Evolutionary conservation across 2,329 filamentous ascomycete species (phyloP).

Genomic region (Cryoendolithus antarcticus): DNA sequence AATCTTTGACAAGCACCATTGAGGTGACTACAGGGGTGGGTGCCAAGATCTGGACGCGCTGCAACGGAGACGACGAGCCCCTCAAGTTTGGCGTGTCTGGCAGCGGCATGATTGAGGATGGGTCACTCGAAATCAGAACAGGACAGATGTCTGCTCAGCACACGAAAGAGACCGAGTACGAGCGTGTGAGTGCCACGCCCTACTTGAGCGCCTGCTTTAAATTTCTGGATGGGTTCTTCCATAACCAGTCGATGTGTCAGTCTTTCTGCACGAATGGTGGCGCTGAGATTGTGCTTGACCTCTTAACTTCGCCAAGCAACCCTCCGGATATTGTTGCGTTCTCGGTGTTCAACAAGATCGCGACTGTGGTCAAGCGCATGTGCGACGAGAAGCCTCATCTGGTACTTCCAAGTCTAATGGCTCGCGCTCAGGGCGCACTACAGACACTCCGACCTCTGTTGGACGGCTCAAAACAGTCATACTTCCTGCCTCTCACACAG

Average conservation of each 20-base stretch:
- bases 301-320: conserved; percentile 70
- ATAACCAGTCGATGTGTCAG: conserved; percentile 58
- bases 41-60: conserved; percentile 54
- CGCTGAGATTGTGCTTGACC: conserved; percentile 70
- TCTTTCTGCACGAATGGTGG: conserved; percentile 69
- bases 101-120: conserved; percentile 2
- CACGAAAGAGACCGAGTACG: conserved; percentile 30
- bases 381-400: conserved; percentile 71
- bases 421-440: conserved; percentile 58
- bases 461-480: conserved; percentile 14
- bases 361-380: conserved; percentile 62
- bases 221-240: conserved; percentile 67
- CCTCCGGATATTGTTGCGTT: conserved; percentile 60
- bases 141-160: too few relatives aligned
- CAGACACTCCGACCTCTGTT: conserved; percentile 57
- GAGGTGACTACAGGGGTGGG: conserved; percentile 60
- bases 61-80: conserved; percentile 21
- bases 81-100: conserved; percentile 32
- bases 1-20: conserved; percentile 58
- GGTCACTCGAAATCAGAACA: not conserved
- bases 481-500: conserved; percentile 8
- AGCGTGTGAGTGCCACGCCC: conserved; percentile 14
- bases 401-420: conserved; percentile 68
- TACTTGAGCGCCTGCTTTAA: conserved; percentile 66
- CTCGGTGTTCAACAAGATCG: conserved; percentile 55